Percentiles rank a stretch among this genome's conserved stretches.
Conservation (phyloP, 179 eudicot genomes). For the Silene noctiflora region DNA sequence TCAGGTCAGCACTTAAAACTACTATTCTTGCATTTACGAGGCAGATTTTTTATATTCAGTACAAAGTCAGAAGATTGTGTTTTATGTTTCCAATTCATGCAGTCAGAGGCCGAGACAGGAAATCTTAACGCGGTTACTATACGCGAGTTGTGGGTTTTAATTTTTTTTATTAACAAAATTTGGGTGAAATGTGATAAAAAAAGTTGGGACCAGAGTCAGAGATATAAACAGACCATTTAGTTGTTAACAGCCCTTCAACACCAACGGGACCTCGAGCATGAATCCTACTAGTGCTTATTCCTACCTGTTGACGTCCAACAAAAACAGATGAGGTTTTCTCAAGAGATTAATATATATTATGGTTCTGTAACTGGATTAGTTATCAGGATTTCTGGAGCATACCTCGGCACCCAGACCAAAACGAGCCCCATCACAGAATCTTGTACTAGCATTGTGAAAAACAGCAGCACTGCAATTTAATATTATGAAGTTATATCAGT, state of each 20-base stretch:
- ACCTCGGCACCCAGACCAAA: slow-evolving; percentile 99
- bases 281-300: slow-evolving; percentile 92
- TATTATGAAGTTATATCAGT: neutral
- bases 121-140: too few species aligned
- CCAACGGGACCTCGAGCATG: slow-evolving; percentile 99
- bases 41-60: too few species aligned
- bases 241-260: slow-evolving; percentile 90
- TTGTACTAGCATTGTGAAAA: slow-evolving; percentile 92
- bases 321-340: neutral
- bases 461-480: slow-evolving; percentile 84
- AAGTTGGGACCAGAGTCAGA: neutral
- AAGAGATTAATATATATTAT: neutral
- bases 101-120: too few species aligned
- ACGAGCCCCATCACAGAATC: slow-evolving; percentile 94
- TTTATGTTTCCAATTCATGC: too few species aligned
- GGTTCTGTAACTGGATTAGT: neutral
- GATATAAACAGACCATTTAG: slow-evolving; percentile 63
- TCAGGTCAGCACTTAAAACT: neutral
- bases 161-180: too few species aligned
- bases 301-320: slow-evolving; percentile 54
- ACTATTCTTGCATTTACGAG: neutral
- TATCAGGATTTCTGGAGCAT: neutral
- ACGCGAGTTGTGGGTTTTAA: too few species aligned
- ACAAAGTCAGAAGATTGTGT: too few species aligned
- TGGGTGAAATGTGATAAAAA: too few species aligned